Conservation (phyloP, 192 early-diverging fungal genomes). For the Umbelopsis ramanniana region DNA sequence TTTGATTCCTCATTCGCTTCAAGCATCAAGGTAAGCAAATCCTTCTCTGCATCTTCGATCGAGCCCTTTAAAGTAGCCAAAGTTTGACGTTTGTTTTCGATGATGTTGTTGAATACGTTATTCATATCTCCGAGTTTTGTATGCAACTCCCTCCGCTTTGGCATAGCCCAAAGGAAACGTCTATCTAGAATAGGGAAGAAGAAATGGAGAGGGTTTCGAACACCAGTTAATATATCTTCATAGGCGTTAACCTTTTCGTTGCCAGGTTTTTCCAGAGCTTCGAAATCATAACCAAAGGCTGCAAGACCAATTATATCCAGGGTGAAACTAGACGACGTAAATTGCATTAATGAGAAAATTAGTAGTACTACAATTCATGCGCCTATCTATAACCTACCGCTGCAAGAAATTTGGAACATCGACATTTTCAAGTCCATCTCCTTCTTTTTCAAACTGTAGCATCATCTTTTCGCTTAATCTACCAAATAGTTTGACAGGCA, state of each 20-base stretch:
- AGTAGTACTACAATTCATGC: not conserved
- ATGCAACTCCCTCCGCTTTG: constrained; percentile 14
- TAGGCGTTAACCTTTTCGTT: constrained; percentile 20
- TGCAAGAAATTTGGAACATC: not conserved
- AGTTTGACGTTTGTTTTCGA: constrained; percentile 26
- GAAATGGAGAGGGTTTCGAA: not conserved
- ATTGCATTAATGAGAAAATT: not conserved
- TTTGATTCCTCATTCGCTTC: constrained; percentile 22
- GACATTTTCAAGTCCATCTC: not conserved
- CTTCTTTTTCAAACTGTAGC: constrained; percentile 6
- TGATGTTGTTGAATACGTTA: constrained; percentile 22
- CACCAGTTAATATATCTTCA: not conserved
- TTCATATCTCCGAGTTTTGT: constrained; percentile 18
- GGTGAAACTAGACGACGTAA: constrained; percentile 9
- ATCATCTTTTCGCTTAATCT: constrained; percentile 19
- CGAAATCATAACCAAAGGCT: constrained; percentile 39
- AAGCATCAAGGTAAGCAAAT: constrained; percentile 35
- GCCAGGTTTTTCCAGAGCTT: constrained; percentile 19
- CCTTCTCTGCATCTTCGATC: constrained; percentile 36
- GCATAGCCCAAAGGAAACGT: constrained; percentile 10
- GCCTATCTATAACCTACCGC: not conserved
- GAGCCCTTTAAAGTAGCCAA: not conserved
- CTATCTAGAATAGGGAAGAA: constrained; percentile 29
- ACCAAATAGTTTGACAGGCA: constrained; percentile 37
- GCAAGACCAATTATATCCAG: constrained; percentile 37